Evolutionary conservation across 176 grass and related monocot species (phyloP).

Genomic region (Guadua angustifolia): DNA sequence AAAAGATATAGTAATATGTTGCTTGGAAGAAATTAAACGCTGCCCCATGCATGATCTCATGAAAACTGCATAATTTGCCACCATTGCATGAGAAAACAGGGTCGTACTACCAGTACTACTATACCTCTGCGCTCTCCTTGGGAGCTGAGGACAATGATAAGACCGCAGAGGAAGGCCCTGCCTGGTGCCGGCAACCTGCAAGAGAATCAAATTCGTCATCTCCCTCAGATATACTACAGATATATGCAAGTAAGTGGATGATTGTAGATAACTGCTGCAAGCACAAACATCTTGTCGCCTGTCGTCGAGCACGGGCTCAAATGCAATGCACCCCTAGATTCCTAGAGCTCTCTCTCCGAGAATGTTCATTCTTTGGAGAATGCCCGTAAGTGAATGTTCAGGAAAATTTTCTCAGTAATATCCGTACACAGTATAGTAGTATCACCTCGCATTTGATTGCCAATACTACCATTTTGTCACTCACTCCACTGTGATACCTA

Average conservation of each 20-base stretch:
- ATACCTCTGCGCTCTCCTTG: neutral
- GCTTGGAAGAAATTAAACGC: neutral
- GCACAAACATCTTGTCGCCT: neutral
- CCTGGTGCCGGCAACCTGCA: neutral
- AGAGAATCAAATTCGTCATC: conserved; percentile 6
- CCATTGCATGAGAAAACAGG: neutral
- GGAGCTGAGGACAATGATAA: conserved; percentile 16
- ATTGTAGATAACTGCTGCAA: neutral
- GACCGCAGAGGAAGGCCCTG: neutral
- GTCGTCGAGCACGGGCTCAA: neutral
- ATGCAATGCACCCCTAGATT: neutral
- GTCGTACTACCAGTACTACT: neutral
- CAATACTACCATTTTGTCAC: neutral
- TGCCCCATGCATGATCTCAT: neutral
- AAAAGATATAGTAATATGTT: neutral
- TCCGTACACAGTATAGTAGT: neutral
- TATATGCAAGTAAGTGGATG: neutral
- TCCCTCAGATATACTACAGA: neutral
- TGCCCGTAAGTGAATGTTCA: neutral
- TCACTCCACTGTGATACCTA: neutral
- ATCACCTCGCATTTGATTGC: neutral
- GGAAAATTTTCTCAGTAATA: neutral
- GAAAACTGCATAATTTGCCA: neutral
- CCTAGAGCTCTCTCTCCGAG: neutral
- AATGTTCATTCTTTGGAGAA: neutral